Conservation (phyloP, 2,329 filamentous ascomycete genomes). For the Raffaelea deltoideospora region DNA sequence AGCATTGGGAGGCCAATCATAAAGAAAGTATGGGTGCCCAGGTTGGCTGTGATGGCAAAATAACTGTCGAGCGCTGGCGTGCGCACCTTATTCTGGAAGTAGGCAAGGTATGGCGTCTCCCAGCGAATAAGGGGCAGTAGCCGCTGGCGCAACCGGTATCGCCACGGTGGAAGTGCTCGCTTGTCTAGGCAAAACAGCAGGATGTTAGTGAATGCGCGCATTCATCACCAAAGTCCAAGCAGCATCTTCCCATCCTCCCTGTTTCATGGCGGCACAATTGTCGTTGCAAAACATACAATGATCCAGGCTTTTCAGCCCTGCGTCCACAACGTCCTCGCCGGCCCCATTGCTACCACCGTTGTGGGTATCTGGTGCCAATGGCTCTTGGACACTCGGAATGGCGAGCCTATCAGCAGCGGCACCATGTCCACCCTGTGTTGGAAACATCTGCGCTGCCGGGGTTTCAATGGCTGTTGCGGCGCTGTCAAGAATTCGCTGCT, state of each 20-base stretch:
- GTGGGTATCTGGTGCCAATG: constrained; percentile 7
- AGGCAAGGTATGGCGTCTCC: constrained; percentile 90
- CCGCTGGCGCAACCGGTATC: constrained; percentile 67
- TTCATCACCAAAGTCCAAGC: too few species aligned
- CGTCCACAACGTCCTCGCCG: constrained; percentile 34
- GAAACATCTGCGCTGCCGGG: too few species aligned
- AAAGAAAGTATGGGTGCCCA: constrained; percentile 97
- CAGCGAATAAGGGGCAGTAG: constrained; percentile 78
- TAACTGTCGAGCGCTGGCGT: constrained; percentile 83
- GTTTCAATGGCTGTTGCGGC: too few species aligned
- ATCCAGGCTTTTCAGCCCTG: constrained; percentile 66
- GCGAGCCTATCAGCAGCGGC: too few species aligned
- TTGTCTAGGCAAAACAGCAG: constrained; percentile 43
- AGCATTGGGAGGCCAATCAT: constrained; percentile 89
- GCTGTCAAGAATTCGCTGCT: too few species aligned
- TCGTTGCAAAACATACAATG: constrained; percentile 43
- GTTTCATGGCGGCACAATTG: too few species aligned
- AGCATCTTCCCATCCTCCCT: too few species aligned
- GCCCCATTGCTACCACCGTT: constrained; percentile 10
- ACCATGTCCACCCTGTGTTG: too few species aligned
- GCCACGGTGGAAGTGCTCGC: constrained; percentile 71
- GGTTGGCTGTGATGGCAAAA: constrained; percentile 90
- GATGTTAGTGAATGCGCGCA: not conserved
- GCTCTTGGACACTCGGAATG: constrained; percentile 23
- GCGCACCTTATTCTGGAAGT: constrained; percentile 65